Evolutionary conservation across 1,284 basidiomycete genomes (phyloP), one percentile per base, ranked within the genome.

Genomic region (Schizopora paradoxa): DNA sequence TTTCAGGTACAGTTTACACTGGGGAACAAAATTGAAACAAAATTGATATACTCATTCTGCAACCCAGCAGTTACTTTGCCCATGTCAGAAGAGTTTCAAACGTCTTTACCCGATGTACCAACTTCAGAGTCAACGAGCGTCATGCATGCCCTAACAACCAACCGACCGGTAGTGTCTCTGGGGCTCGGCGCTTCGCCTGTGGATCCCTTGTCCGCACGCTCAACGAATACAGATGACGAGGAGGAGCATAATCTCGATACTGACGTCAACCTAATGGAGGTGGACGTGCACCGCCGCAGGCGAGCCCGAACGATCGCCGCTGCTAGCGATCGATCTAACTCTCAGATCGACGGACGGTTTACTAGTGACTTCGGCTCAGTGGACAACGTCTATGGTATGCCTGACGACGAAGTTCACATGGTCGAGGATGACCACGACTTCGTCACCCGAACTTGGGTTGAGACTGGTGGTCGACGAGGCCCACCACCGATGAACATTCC

Each of bases 201-300:
- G 56, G 58, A 6, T 47, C 14, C 10, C 8, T 14, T 40, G 18
- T 16, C 38, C 8, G 46, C 45, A 19, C 45, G 44, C 21, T 47
- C 45, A 18, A 40, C 43, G 27, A 37, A 43, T n/a, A 49, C 53
- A n/a, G 61, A 55, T 35, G 38, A 56, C 6, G 61, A 59, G 23
- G 53, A 41, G 18, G 60, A 60, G n/a, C 44, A 35, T 29, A 62
- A 65, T 27, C 58, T 68, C 33, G 67, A 67, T 43, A 66, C 66
- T 1, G 67, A 68, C 49, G 65, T 67, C 18, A 66, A 68, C 31
- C 33, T 51, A 18, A 45, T 49, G 43, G 22, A 37, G 6, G 41
- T 42, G 16, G 44, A 51, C 31, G 33, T 39, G 13, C 39, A 49
- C n/a, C 28, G 39, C 34, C 43, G 33, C 11, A 8, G 43, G 27